phyloP scores from a whole-genome alignment of 2,329 filamentous ascomycete species.

The Cyphellophora europaea region DNA sequence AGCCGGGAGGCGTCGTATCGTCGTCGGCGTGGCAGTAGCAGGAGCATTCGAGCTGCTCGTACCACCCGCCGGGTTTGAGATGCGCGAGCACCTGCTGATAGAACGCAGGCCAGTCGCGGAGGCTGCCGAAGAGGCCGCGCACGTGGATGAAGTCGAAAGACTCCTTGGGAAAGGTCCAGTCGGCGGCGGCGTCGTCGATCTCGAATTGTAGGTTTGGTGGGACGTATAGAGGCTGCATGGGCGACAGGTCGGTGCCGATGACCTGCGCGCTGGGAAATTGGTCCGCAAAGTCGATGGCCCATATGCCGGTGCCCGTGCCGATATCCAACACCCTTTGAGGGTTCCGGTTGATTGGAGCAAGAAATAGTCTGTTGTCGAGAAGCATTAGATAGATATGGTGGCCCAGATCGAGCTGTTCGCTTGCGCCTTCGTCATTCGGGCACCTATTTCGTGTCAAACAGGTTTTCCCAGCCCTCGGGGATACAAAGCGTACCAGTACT shows the following conservation, averaged over 20 bases:
- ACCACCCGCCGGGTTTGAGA: conserved; percentile 30
- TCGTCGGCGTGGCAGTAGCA: conserved; percentile 4
- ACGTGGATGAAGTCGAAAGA: conserved; percentile 25
- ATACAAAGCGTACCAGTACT: conserved; percentile 7
- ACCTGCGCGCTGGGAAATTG: conserved; percentile 30
- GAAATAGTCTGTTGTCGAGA: conserved; percentile 20
- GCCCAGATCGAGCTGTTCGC: conserved; percentile 25
- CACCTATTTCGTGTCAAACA: conserved; percentile 15
- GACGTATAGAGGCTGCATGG: conserved; percentile 38
- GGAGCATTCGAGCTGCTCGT: conserved; percentile 23
- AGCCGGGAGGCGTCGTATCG: conserved; percentile 4
- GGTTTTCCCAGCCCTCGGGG: background rate
- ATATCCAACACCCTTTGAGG: conserved; percentile 10
- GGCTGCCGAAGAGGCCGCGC: conserved; percentile 2
- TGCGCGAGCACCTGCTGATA: conserved; percentile 5
- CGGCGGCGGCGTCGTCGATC: conserved; percentile 25
- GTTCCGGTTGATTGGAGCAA: conserved; percentile 17
- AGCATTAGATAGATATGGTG: conserved; percentile 31
- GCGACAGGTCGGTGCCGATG: conserved; percentile 38
- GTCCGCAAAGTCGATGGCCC: conserved; percentile 22
- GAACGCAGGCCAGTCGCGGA: conserved; percentile 5
- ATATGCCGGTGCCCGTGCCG: conserved; percentile 12
- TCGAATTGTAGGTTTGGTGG: conserved; percentile 25
- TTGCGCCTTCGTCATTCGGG: conserved; percentile 26
- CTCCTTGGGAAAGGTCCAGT: conserved; percentile 22